These are phyloP conservation scores for Didymella lethalis DNA, from an alignment of 2,329 filamentous ascomycete genomes.

Conservation along the genomic window DNA sequence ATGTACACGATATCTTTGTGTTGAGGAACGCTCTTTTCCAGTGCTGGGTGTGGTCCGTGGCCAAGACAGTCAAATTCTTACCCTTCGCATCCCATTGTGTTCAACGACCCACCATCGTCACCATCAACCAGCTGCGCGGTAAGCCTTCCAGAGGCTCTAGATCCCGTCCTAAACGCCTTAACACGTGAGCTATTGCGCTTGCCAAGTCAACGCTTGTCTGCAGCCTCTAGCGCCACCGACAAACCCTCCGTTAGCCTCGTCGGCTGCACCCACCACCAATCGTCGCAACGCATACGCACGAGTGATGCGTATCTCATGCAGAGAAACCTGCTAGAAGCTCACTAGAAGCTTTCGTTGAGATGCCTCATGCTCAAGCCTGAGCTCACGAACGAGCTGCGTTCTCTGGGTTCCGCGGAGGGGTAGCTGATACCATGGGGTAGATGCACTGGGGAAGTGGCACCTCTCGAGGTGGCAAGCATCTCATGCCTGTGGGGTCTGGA, in stretches of 20 bases:
- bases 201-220: conserved; percentile 11
- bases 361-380: conserved; percentile 11
- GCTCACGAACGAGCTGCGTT: conserved; percentile 3
- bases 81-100: conserved; percentile 5
- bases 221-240: conserved; percentile 20
- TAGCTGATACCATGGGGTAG: conserved; percentile 4
- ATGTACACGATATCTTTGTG: conserved; percentile 10
- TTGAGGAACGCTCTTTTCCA: conserved; percentile 19
- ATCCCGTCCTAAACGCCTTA: conserved; percentile 16
- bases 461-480: not conserved
- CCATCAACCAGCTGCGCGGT: conserved; percentile 12
- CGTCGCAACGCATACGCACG: not conserved
- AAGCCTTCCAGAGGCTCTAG: conserved; percentile 21
- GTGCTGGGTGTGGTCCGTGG: conserved; percentile 12
- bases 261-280: conserved; percentile 12
- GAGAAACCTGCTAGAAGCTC: conserved; percentile 17
- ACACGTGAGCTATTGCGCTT: conserved; percentile 18
- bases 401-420: conserved; percentile 6
- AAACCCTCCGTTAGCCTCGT: conserved; percentile 19
- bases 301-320: conserved; percentile 10
- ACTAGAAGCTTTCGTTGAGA: conserved; percentile 18
- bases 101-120: conserved; percentile 17
- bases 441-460: not conserved
- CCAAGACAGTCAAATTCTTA: conserved; percentile 9
- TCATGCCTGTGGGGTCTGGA: not conserved